Evolutionary conservation across 2,329 filamentous ascomycete species (phyloP).

Genomic region (Fusarium secorum): DNA sequence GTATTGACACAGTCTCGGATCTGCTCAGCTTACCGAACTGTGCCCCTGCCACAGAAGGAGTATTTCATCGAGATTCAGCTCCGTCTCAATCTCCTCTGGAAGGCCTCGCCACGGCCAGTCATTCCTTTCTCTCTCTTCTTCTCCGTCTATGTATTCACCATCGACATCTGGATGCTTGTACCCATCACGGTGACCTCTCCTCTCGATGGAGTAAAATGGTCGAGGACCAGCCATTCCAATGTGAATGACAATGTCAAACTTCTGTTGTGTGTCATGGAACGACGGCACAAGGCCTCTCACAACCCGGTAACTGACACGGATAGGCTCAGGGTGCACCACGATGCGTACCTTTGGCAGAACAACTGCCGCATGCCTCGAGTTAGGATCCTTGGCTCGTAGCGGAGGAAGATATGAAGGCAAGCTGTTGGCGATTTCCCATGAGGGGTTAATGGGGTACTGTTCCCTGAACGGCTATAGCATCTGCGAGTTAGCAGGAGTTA

Average conservation of each 20-base stretch:
- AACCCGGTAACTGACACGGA: constrained; percentile 75
- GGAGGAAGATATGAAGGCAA: constrained; percentile 72
- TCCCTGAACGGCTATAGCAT: constrained; percentile 73
- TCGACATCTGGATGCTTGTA: constrained; percentile 78
- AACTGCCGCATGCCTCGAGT: constrained; percentile 39
- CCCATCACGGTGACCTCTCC: constrained; percentile 73
- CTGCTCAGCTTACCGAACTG: constrained; percentile 53
- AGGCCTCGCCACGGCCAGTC: constrained; percentile 63
- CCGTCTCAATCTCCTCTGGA: constrained; percentile 64
- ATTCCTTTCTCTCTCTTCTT: constrained; percentile 57
- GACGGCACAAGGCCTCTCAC: constrained; percentile 70
- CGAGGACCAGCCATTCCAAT: constrained; percentile 78
- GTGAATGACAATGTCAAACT: constrained; percentile 74
- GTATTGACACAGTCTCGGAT: background rate
- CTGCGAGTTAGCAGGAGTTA: constrained; percentile 22
- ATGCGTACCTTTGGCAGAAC: constrained; percentile 63
- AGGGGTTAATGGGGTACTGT: constrained; percentile 78
- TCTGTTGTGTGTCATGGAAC: constrained; percentile 59
- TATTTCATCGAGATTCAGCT: constrained; percentile 65
- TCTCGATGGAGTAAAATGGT: constrained; percentile 74
- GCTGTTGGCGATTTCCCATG: constrained; percentile 76
- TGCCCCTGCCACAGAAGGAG: constrained; percentile 62
- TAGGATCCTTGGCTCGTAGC: constrained; percentile 52
- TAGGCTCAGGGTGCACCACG: constrained; percentile 68
- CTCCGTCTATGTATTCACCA: constrained; percentile 63